A percentile compares a stretch with the other conserved stretches of the same genome.
phyloP scores from a whole-genome alignment of 2,329 filamentous ascomycete genomes.

The Fusarium pininemorale region DNA sequence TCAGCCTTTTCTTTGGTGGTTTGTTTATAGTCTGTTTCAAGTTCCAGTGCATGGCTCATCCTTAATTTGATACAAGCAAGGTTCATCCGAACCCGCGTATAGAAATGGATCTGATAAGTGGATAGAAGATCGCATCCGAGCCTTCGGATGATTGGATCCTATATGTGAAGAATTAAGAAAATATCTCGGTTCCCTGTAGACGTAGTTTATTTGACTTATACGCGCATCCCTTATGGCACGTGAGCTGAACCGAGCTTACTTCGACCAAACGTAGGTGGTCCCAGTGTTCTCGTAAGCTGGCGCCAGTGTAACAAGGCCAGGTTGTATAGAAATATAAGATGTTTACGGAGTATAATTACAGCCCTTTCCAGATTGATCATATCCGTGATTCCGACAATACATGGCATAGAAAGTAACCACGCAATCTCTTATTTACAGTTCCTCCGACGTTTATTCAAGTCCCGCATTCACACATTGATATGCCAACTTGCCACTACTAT shows the following conservation, averaged over 20 bases:
- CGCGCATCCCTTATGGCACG: not conserved
- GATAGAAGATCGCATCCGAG: not conserved
- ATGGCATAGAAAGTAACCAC: too few relatives aligned
- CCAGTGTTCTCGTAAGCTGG: too few relatives aligned
- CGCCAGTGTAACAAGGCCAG: too few relatives aligned
- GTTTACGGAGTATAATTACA: too few relatives aligned
- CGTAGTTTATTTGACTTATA: not conserved
- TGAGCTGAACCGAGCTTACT: too few relatives aligned
- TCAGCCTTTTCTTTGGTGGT: not conserved
- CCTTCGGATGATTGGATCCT: fast-evolving
- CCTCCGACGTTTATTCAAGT: fast-evolving
- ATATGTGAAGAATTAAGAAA: not conserved
- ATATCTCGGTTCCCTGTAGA: too few relatives aligned
- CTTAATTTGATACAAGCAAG: constrained; percentile 11
- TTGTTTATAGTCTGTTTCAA: not conserved
- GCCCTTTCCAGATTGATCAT: too few relatives aligned
- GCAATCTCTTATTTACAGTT: not conserved
- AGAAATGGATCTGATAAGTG: not conserved
- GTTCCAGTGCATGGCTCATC: not conserved
- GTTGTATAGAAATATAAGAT: too few relatives aligned
- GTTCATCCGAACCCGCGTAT: not conserved
- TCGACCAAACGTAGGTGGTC: too few relatives aligned
- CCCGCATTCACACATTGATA: not conserved
- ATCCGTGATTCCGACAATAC: too few relatives aligned
- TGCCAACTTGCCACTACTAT: not conserved